Evolutionary conservation across 345 rosid genomes (phyloP), one percentile per base, ranked within the genome.

Genomic region (Syzygium oleosum): DNA sequence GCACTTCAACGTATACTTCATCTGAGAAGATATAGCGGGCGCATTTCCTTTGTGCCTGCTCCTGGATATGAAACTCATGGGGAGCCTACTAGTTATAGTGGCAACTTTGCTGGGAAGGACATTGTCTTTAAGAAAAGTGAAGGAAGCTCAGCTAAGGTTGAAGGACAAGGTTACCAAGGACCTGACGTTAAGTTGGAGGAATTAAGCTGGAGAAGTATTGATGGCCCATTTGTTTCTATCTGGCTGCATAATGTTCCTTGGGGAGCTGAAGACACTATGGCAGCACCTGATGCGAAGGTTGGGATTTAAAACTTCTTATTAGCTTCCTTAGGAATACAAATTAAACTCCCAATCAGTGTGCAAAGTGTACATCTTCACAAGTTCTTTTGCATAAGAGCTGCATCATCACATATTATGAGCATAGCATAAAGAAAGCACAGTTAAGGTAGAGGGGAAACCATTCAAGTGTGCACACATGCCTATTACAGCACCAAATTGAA

Each of bases 241-340:
- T 98, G 99, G 99, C 98, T 96, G 90, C 99, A 98, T 87, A 98
- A 98, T 89, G 99, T 96, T 68, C 97, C 99, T 49, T 98, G 99
- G 99, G 99, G 98, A 54, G 87, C 93, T 15, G 97, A 97, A 91
- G 93, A 92, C 88, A 89, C 91, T 86, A 89, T 95, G 94, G 98
- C 99, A 85, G 99, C 99, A 88, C 99, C 99, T 49, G 84, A 94
- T 83, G 99, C 99, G 6, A 93, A 96, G 99, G 99, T 96, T 89
- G 78, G 94, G 90, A 90, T 86, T 19, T 88, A 23, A 19, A 9
- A 52, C 27, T 85, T 55, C 10, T 85, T 73, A 38, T 38, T 73
- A 38, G 49, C 4, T 38, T 21, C 51, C 79, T 22, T 65, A 58
- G 61, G 79, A 68, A 68, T 16, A 68, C 43, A 68, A 31, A 68